Evolutionary conservation across 306 rosid genomes (phyloP), one percentile per base, ranked within the genome.

Genomic region (Cicer chorassanicum): DNA sequence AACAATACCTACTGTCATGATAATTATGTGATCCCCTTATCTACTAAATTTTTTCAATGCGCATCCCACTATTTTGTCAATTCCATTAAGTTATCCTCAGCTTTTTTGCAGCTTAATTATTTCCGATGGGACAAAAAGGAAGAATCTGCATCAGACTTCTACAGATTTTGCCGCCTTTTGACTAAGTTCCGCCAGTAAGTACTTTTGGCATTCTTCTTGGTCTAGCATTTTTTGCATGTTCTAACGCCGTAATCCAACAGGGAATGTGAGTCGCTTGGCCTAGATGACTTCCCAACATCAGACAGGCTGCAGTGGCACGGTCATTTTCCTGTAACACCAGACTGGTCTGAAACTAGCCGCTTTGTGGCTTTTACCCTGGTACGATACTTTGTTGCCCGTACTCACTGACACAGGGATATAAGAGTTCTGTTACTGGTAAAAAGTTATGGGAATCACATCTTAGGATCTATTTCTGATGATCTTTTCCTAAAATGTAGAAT

Each of bases 1-100:
- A 94, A 94, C 89, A 94, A 94, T 82, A 87, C 96, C 72, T 94
- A 94, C 81, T 94, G 99, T 87, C 99, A 94, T 18, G 99, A 94
- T 85, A 88, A 90, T 79, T 76, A 87, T 72, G 99, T 94, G 78
- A 85, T 84, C 68, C 80, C 73, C 89, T 80, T 65, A 14, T 81
- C 68, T 45, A 24, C 71, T 78, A 19, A 44, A 75, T 14, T 18
- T 38, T 49, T 65, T 70, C 63, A 62, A 48, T 80, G 36, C 45
- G 73, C 13, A 45, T 54, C 42, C 44, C 50, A 59, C 63, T 67
- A 62, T 43, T n/a, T 77, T 71, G 43, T 57, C 15, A 40, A 78
- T 63, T 79, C 66, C 74, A 7, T 53, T 68, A 39, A 68, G 45
- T 65, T 41, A 70, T 80, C 46, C 48, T 63, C 62, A 73, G 60